Evolutionary conservation across 352 stramenopile species (phyloP).

Genomic region (Phytophthora multivora): DNA sequence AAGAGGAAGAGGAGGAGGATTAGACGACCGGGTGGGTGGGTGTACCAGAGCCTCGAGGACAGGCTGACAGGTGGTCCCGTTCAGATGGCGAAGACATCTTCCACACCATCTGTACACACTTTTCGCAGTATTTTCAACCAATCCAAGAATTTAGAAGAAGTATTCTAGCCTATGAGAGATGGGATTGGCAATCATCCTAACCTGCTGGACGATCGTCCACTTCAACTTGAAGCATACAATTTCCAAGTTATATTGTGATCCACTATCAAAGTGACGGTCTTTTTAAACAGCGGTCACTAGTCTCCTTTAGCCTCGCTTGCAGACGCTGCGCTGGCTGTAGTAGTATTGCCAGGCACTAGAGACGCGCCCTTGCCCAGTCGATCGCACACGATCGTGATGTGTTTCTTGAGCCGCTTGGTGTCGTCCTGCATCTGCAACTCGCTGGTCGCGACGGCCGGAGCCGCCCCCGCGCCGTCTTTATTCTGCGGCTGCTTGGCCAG

Average conservation of each 20-base stretch:
- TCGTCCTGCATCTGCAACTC: constrained; percentile 76
- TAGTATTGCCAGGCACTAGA: constrained; percentile 29
- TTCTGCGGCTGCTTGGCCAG: constrained; percentile 66
- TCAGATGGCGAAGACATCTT: neutral
- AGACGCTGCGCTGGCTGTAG: constrained; percentile 2
- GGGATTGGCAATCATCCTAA: constrained; percentile 15
- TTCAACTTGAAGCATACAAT: constrained; percentile 37
- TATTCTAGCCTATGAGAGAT: neutral
- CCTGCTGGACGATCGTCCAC: constrained; percentile 1
- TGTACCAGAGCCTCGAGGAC: constrained; percentile 19
- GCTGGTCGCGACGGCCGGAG: constrained; percentile 24
- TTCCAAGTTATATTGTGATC: constrained; percentile 9
- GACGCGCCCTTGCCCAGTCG: constrained; percentile 82
- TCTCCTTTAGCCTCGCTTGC: constrained; percentile 32
- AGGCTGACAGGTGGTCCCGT: no score
- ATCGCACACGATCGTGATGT: constrained; percentile 91
- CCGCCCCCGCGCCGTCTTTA: constrained; percentile 32
- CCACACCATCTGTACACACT: neutral
- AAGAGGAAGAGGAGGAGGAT: neutral
- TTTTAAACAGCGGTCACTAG: neutral
- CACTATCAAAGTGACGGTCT: no score
- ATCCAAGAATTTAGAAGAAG: neutral
- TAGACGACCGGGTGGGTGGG: neutral
- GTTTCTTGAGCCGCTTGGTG: constrained; percentile 90
- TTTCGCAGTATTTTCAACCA: neutral